Conservation (phyloP, 441 rosid genomes). For the Mallotus repandus region DNA sequence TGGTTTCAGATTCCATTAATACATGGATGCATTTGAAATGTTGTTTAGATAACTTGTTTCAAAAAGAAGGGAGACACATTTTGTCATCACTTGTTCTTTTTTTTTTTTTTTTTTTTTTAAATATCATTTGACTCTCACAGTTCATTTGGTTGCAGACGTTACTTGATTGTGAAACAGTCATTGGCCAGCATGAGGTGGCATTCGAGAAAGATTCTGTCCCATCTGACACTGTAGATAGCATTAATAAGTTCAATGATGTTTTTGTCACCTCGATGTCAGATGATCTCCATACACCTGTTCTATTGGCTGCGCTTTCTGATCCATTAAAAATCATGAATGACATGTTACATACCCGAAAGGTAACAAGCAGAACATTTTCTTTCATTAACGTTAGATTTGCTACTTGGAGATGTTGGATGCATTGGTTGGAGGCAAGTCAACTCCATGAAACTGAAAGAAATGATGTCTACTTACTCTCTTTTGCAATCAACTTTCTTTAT, state of each 20-base stretch:
- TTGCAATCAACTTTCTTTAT: background rate
- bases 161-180: constrained; percentile 54
- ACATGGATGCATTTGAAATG: background rate
- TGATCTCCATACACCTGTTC: constrained; percentile 82
- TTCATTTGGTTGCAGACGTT: constrained; percentile 61
- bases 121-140: constrained; percentile 4
- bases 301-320: constrained; percentile 84
- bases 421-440: background rate
- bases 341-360: constrained; percentile 80
- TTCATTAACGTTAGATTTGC: background rate
- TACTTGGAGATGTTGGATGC: background rate
- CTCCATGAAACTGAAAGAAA: background rate
- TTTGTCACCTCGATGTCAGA: constrained; percentile 77
- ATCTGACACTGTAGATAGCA: constrained; percentile 41
- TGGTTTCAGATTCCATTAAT: constrained; percentile 2
- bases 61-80: no score
- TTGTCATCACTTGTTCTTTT: background rate
- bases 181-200: constrained; percentile 44
- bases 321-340: constrained; percentile 82
- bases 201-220: constrained; percentile 45
- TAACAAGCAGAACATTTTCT: constrained; percentile 20
- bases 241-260: constrained; percentile 51
- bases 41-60: background rate
- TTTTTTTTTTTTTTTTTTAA: background rate
- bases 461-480: constrained; percentile 9